Conservation (phyloP, 2,329 filamentous ascomycete species). For the Bertia moriformis region DNA sequence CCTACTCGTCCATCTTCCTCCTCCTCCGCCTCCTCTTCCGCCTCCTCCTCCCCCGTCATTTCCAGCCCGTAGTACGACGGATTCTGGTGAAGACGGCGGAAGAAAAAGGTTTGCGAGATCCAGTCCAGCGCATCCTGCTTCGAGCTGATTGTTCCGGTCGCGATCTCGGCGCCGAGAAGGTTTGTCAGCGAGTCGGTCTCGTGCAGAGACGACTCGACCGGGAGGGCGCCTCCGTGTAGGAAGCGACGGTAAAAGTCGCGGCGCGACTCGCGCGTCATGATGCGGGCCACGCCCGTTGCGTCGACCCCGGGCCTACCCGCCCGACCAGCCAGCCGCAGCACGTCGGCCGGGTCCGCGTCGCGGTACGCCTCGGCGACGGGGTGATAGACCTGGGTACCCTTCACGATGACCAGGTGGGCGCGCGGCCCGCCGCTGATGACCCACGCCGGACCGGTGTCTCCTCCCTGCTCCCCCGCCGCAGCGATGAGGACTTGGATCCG, state of each 20-base stretch:
- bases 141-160: conserved; percentile 77
- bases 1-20: too few species aligned
- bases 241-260: conserved; percentile 99
- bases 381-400: conserved; percentile 95
- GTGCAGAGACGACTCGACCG: conserved; percentile 89
- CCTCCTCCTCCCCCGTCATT: conserved; percentile 83
- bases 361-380: conserved; percentile 95
- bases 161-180: conserved; percentile 88
- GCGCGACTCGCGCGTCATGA: conserved; percentile 93
- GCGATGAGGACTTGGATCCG: conserved; percentile 95
- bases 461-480: too few species aligned
- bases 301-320: conserved; percentile 95
- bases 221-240: conserved; percentile 91
- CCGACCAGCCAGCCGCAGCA: conserved; percentile 92
- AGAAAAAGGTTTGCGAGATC: conserved; percentile 98
- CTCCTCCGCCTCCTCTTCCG: too few species aligned
- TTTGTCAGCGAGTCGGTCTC: conserved; percentile 95
- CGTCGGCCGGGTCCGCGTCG: conserved; percentile 97
- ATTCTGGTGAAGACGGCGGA: conserved; percentile 91
- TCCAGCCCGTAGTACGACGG: conserved; percentile 94
- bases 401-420: conserved; percentile 91
- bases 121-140: conserved; percentile 98
- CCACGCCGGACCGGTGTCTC: conserved; percentile 95
- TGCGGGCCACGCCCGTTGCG: conserved; percentile 83
- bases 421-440: conserved; percentile 96